Percentiles rank a stretch among this genome's conserved stretches.
These are phyloP conservation scores for Phoma herbarum DNA, from an alignment of 2,329 filamentous ascomycete genomes.

Conservation along the genomic window DNA sequence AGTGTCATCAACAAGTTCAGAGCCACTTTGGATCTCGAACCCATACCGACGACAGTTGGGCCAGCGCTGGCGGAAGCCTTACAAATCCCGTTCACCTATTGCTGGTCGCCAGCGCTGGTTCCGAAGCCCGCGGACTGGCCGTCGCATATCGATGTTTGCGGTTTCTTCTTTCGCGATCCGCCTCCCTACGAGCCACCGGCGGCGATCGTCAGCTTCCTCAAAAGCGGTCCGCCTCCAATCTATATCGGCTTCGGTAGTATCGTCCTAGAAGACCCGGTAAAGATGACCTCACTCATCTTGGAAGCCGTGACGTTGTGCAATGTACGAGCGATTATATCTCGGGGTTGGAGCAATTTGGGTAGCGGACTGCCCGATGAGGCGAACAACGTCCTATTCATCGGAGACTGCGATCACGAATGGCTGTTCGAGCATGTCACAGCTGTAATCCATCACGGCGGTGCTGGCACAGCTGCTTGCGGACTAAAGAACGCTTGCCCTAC, in stretches of 20 bases:
- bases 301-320: slow-evolving; percentile 52
- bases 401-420: slow-evolving; percentile 87
- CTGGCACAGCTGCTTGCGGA: slow-evolving; percentile 85
- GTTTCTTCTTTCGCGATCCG: slow-evolving; percentile 57
- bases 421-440: slow-evolving; percentile 79
- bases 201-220: slow-evolving; percentile 56
- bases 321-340: slow-evolving; percentile 62
- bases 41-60: slow-evolving; percentile 49
- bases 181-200: slow-evolving; percentile 52
- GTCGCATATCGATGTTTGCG: slow-evolving; percentile 46
- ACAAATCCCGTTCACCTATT: slow-evolving; percentile 56
- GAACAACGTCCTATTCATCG: slow-evolving; percentile 60
- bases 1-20: slow-evolving; percentile 58
- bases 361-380: slow-evolving; percentile 12
- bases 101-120: slow-evolving; percentile 54
- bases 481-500: slow-evolving; percentile 79
- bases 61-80: slow-evolving; percentile 50
- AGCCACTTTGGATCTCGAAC: slow-evolving; percentile 53
- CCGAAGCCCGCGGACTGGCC: slow-evolving; percentile 34
- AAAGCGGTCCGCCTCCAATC: slow-evolving; percentile 59
- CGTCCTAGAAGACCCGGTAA: slow-evolving; percentile 60
- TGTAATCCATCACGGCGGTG: slow-evolving; percentile 85
- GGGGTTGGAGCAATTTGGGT: slow-evolving; percentile 59
- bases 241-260: slow-evolving; percentile 68
- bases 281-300: slow-evolving; percentile 57